phyloP scores from a whole-genome alignment of 2,329 filamentous ascomycete species.

The Botrytis tulipae region DNA sequence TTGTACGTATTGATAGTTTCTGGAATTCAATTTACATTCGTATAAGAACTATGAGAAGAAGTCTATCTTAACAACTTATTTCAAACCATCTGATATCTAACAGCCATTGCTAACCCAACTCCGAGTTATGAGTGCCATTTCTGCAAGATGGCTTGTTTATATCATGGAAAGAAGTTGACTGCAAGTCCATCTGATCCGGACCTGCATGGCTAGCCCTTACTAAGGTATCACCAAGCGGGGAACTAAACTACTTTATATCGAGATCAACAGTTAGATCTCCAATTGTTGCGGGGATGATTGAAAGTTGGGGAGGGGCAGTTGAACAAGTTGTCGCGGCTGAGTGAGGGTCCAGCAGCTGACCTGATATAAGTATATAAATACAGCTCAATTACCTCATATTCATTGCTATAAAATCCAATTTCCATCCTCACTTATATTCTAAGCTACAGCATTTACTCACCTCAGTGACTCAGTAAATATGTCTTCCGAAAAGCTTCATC shows the following conservation, averaged over 20 bases:
- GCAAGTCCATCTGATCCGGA: neutral
- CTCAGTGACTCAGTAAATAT: constrained; percentile 13
- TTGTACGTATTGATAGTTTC: neutral
- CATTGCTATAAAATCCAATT: neutral
- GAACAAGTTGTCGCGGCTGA: neutral
- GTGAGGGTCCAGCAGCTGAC: neutral
- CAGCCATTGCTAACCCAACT: neutral
- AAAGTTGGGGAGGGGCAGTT: neutral
- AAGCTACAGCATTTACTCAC: neutral
- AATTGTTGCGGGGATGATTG: neutral
- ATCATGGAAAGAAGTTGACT: neutral
- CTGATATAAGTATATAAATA: neutral
- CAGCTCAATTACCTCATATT: neutral
- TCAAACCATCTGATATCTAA: neutral
- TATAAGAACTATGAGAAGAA: neutral
- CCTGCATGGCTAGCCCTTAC: neutral
- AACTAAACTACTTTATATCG: neutral
- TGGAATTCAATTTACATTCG: neutral
- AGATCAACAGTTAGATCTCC: neutral
- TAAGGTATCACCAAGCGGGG: constrained; percentile 4
- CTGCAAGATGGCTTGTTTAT: neutral
- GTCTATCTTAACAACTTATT: neutral
- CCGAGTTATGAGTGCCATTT: neutral
- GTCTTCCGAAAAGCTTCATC: constrained; percentile 25
- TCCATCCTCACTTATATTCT: neutral